phyloP scores from a whole-genome alignment of 768 basidiomycete genomes.

The Amanita pseudoporphyria region DNA sequence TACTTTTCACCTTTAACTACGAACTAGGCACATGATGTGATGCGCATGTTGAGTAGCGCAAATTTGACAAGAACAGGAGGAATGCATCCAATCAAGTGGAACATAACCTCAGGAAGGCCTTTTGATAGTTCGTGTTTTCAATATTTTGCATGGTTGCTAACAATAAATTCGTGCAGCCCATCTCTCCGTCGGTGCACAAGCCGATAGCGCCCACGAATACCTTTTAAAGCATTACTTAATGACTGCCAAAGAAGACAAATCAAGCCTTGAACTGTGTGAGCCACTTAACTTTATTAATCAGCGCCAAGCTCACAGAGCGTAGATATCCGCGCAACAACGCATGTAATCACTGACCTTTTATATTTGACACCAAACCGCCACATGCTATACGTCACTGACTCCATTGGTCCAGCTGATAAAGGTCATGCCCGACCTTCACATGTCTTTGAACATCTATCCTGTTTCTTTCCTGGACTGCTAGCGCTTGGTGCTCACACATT shows the following conservation, averaged over 20 bases:
- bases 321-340: conserved; percentile 56
- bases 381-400: conserved; percentile 63
- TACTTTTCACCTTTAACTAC: background rate
- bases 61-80: conserved; percentile 40
- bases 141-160: background rate
- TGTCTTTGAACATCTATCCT: conserved; percentile 63
- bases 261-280: conserved; percentile 60
- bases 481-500: conserved; percentile 62
- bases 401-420: conserved; percentile 18
- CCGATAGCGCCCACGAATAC: conserved; percentile 74
- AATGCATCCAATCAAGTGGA: conserved; percentile 58
- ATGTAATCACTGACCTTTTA: conserved; percentile 55
- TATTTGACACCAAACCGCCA: conserved; percentile 56
- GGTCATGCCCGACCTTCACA: conserved; percentile 31
- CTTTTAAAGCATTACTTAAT: conserved; percentile 66
- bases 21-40: conserved; percentile 37
- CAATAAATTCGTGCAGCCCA: conserved; percentile 19
- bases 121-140: conserved; percentile 30
- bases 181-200: conserved; percentile 53
- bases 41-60: conserved; percentile 34
- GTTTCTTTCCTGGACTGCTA: conserved; percentile 69
- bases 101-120: conserved; percentile 36
- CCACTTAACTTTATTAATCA: conserved; percentile 2
- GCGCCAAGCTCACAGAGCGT: background rate
- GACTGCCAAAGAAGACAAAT: conserved; percentile 50